These are phyloP conservation scores for Leccinum variicolor DNA, from an alignment of 768 basidiomycete species.

Conservation along the genomic window DNA sequence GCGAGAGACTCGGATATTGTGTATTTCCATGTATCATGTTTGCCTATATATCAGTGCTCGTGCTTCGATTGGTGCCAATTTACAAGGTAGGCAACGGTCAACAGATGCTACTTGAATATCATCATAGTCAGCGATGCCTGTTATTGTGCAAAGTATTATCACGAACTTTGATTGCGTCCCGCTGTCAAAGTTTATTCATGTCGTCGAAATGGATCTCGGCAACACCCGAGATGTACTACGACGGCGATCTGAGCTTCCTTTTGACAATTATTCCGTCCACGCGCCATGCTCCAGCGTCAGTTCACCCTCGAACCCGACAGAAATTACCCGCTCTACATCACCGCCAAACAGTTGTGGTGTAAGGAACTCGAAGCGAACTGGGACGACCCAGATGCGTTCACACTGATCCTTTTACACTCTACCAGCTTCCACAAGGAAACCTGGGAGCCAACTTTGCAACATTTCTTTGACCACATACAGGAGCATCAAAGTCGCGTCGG, in stretches of 20 bases:
- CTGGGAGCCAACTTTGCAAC: conserved; percentile 59
- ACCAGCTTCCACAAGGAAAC: conserved; percentile 77
- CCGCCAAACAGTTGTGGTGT: conserved; percentile 57
- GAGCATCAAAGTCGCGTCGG: background rate
- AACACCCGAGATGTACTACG: too few relatives aligned
- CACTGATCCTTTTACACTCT: conserved; percentile 61
- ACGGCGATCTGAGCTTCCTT: background rate
- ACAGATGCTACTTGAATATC: too few relatives aligned
- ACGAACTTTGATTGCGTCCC: too few relatives aligned
- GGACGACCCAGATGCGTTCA: conserved; percentile 43
- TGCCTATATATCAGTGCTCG: too few relatives aligned
- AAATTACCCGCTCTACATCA: conserved; percentile 47
- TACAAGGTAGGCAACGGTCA: too few relatives aligned
- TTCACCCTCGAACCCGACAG: conserved; percentile 37
- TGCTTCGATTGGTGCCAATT: too few relatives aligned
- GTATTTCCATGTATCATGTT: too few relatives aligned
- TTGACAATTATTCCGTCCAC: too few relatives aligned
- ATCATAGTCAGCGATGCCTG: too few relatives aligned
- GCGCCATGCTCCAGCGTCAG: conserved; percentile 17
- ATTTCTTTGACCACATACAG: conserved; percentile 38
- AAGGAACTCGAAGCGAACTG: conserved; percentile 36
- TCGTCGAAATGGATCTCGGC: too few relatives aligned
- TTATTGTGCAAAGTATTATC: too few relatives aligned
- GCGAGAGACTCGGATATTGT: background rate
- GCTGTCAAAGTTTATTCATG: too few relatives aligned